Percentiles rank a stretch among this genome's conserved stretches.
These are phyloP conservation scores for Nitzschia sp. DNA, from an alignment of 108 stramenopile species.

Conservation along the genomic window DNA sequence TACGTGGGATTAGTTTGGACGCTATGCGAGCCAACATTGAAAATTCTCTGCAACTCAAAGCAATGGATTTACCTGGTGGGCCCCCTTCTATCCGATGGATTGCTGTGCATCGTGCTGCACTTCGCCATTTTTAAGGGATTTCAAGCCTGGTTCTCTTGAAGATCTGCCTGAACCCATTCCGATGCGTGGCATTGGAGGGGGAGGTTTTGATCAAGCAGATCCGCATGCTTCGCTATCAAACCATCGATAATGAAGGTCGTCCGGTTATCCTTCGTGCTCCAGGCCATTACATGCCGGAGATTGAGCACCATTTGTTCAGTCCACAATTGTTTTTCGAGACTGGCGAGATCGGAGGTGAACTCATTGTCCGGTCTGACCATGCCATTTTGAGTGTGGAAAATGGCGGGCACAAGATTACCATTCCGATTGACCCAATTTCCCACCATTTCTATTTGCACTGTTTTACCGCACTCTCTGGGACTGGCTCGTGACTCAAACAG, in stretches of 20 bases:
- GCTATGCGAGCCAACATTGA: not conserved
- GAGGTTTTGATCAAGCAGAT: not conserved
- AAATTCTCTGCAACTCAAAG: not conserved
- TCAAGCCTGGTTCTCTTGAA: not conserved
- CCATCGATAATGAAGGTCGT: not conserved
- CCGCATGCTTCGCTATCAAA: slow-evolving; percentile 3
- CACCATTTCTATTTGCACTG: not conserved
- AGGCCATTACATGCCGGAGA: not conserved
- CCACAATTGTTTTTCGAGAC: not conserved
- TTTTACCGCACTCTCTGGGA: not conserved
- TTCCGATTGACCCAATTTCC: not conserved
- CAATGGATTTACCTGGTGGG: not conserved
- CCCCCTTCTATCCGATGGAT: not conserved
- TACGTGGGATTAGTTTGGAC: not conserved
- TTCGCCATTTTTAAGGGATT: not conserved
- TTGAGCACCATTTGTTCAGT: not conserved
- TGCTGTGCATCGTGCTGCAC: not conserved
- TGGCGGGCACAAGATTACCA: not conserved
- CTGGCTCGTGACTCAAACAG: slow-evolving; percentile 25
- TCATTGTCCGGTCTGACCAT: not conserved
- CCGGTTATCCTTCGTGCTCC: not conserved
- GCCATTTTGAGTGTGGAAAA: not conserved
- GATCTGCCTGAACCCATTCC: not conserved
- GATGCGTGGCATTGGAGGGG: slow-evolving; percentile 18
- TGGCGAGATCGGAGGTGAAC: not conserved